A percentile compares a stretch with the other conserved stretches of the same genome.
phyloP scores from a whole-genome alignment of 768 basidiomycete genomes.

The Rhodotorula paludigena region DNA sequence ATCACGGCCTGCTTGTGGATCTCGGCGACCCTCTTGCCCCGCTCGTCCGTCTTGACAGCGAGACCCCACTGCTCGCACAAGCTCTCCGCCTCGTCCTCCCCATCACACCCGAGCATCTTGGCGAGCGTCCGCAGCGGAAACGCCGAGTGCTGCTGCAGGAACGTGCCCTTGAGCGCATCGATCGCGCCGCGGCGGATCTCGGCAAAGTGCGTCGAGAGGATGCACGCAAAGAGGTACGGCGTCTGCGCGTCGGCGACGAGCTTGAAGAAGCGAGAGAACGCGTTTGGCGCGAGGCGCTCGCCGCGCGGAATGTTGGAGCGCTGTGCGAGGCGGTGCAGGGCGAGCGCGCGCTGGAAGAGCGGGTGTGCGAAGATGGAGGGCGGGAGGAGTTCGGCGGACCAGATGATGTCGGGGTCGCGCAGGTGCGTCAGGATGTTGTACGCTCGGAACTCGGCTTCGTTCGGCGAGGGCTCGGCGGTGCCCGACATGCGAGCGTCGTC shows the following conservation, averaged over 20 bases:
- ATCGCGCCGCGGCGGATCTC: conserved; percentile 49
- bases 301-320: conserved; percentile 53
- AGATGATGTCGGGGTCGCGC: conserved; percentile 57
- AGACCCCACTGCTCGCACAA: conserved; percentile 44
- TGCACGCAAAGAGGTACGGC: conserved; percentile 83
- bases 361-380: conserved; percentile 63
- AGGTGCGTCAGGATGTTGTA: conserved; percentile 91
- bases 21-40: conserved; percentile 25
- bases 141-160: conserved; percentile 43
- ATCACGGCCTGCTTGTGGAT: conserved; percentile 33
- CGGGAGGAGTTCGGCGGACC: conserved; percentile 48
- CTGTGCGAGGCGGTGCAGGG: conserved; percentile 75
- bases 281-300: conserved; percentile 48
- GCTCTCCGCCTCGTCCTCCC: conserved; percentile 43
- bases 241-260: conserved; percentile 63
- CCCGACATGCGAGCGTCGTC: conserved; percentile 62
- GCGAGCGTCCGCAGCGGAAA: conserved; percentile 45
- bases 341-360: conserved; percentile 73
- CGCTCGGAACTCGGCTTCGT: conserved; percentile 91
- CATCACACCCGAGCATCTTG: conserved; percentile 48
- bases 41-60: conserved; percentile 35
- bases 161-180: conserved; percentile 66
- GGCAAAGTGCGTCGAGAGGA: conserved; percentile 80
- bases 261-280: conserved; percentile 63
- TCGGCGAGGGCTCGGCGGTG: conserved; percentile 60